Base-by-base conservation (phyloP, 768 basidiomycete species). In the Lanmaoa pseudosensibilis region DNA sequence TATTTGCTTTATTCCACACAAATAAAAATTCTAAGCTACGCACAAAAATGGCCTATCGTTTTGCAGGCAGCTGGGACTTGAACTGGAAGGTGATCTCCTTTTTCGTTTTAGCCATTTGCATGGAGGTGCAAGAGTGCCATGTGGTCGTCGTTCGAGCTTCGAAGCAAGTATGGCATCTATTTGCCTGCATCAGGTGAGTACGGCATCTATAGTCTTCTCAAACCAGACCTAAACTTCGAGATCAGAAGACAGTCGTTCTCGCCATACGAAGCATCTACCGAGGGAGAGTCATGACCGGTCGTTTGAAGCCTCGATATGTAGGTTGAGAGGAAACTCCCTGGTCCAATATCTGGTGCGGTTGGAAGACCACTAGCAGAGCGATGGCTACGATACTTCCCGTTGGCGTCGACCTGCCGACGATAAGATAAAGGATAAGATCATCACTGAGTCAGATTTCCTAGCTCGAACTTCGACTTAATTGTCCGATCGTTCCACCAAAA, bases 341-440 rank as follows among this genome's bases (percentile, higher is more conserved):
- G 16, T 44, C 15, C 37, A 16, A 38, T 38, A 18, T n/a, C 7
- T n/a, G 8, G 37, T 19, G 9, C 10, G 9, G 38, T n/a, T 37
- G 36, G 36, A 37, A 37, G 36, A 18, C 32, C 2, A 32, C 32
- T 11, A 32, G 27, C 6, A 27, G 27, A 27, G 38, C 5, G 10
- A 11, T 16, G 36, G 11, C 32, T 38, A 38, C 18, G 4, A 4
- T 37, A 37, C 18, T 37, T 37, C 6, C 18, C 37, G 27, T 27
- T 27, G 27, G 27, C 27, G 27, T 27, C 27, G 27, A 38, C 9
- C 16, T 21, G 33, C 15, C 11, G 11, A 16, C 16, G 50, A 46
- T 56, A 55, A 34, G 55, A 41, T 57, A 16, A 49, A 27, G 27
- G 50, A 50, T 61, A 51, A 50, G 55, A 57, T 41, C 39, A 51